Evolutionary conservation across 306 rosid species (phyloP).

Genomic region (Abrus pulchellus): DNA sequence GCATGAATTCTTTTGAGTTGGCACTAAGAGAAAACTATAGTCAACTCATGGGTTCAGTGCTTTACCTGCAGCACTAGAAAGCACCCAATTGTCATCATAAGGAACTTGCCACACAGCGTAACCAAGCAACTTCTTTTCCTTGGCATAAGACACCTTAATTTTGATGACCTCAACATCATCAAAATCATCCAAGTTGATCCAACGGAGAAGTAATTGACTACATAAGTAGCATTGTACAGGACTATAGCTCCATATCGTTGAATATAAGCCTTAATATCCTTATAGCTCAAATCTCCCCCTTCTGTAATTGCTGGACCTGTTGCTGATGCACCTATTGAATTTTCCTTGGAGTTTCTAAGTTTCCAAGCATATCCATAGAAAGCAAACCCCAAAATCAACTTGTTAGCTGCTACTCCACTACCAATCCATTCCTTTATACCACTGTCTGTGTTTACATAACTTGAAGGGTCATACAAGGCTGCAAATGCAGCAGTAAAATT

Average conservation of each 20-base stretch:
- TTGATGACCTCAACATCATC: slow-evolving; percentile 50
- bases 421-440: slow-evolving; percentile 2
- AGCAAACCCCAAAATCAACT: neutral
- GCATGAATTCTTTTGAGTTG: neutral
- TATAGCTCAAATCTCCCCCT: slow-evolving; percentile 12
- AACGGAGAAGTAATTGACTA: slow-evolving; percentile 40
- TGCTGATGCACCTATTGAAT: neutral
- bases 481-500: neutral
- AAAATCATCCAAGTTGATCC: slow-evolving; percentile 56
- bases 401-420: neutral
- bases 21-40: neutral
- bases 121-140: slow-evolving; percentile 49
- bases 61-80: slow-evolving; percentile 47
- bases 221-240: slow-evolving; percentile 49
- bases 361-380: slow-evolving; percentile 6
- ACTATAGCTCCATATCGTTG: slow-evolving; percentile 8
- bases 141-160: slow-evolving; percentile 56
- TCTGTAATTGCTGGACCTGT: neutral
- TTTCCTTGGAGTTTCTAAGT: neutral
- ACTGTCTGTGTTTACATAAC: neutral
- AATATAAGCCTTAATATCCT: slow-evolving; percentile 34
- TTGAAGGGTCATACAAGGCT: neutral
- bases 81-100: slow-evolving; percentile 48
- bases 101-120: slow-evolving; percentile 47
- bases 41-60: neutral